These are phyloP conservation scores for Colletotrichum tanaceti DNA, from an alignment of 2,329 filamentous ascomycete species.

Conservation along the genomic window DNA sequence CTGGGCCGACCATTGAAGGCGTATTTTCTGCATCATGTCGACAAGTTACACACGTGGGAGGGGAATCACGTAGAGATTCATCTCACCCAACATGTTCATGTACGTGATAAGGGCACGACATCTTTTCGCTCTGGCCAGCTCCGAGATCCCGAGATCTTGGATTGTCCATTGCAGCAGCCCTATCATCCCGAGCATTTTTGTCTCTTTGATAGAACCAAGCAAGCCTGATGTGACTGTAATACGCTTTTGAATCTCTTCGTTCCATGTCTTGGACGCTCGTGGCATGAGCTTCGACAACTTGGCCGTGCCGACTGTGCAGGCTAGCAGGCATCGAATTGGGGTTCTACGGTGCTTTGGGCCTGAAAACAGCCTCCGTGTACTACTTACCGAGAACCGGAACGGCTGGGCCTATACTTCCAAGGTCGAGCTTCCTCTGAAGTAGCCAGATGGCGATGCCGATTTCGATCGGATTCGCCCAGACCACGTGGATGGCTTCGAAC, in stretches of 20 bases:
- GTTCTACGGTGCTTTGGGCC: not conserved
- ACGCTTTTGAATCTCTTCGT: slow-evolving; percentile 47
- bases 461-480: slow-evolving; percentile 48
- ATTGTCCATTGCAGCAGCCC: slow-evolving; percentile 41
- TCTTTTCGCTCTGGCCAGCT: slow-evolving; percentile 42
- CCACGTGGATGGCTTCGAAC: slow-evolving; percentile 43
- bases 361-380: accelerated
- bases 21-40: slow-evolving; percentile 26
- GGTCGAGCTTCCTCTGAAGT: slow-evolving; percentile 48
- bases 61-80: not conserved
- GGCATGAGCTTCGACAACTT: slow-evolving; percentile 45
- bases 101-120: slow-evolving; percentile 40
- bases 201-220: slow-evolving; percentile 47
- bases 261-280: slow-evolving; percentile 46
- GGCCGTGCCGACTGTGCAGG: slow-evolving; percentile 45
- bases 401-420: slow-evolving; percentile 49
- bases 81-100: slow-evolving; percentile 33
- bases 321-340: slow-evolving; percentile 17
- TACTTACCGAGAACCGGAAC: slow-evolving; percentile 47
- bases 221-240: slow-evolving; percentile 46
- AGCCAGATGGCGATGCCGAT: slow-evolving; percentile 49
- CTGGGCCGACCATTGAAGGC: slow-evolving; percentile 36
- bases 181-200: slow-evolving; percentile 49
- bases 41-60: not conserved
- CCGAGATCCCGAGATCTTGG: slow-evolving; percentile 38